Percentiles rank a stretch among this genome's conserved stretches.
These are phyloP conservation scores for Tricharina praecox DNA, from an alignment of 495 filamentous ascomycete genomes.

Conservation along the genomic window DNA sequence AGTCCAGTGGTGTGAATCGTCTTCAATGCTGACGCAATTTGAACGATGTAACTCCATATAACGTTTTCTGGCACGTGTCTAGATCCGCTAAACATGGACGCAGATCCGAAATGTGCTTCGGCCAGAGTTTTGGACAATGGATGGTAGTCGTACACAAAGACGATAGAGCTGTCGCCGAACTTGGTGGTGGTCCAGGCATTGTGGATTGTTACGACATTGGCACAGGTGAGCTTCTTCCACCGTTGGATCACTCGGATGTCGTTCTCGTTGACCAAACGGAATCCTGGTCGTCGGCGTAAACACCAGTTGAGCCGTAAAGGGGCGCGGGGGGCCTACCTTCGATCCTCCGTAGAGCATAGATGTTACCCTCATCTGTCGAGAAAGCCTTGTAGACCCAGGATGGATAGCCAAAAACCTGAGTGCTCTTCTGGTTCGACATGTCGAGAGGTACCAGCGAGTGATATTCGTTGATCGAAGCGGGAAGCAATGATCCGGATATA, in stretches of 20 bases:
- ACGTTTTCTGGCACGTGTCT: slow-evolving; percentile 49
- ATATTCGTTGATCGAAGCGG: slow-evolving; percentile 69
- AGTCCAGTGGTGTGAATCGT: slow-evolving; percentile 65
- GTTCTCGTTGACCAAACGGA: slow-evolving; percentile 70
- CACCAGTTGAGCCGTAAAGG: slow-evolving; percentile 5
- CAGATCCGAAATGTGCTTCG: slow-evolving; percentile 58
- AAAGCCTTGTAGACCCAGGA: slow-evolving; percentile 96
- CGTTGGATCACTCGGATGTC: slow-evolving; percentile 68
- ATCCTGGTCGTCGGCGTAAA: slow-evolving; percentile 33
- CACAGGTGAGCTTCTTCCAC: slow-evolving; percentile 79
- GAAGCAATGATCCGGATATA: slow-evolving; percentile 17
- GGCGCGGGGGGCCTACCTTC: slow-evolving; percentile 39
- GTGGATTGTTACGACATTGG: slow-evolving; percentile 69
- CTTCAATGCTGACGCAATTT: slow-evolving; percentile 78
- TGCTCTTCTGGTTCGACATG: slow-evolving; percentile 56
- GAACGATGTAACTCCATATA: slow-evolving; percentile 82
- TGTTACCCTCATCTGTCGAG: slow-evolving; percentile 66
- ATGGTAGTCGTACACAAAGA: slow-evolving; percentile 87
- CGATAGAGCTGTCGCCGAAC: slow-evolving; percentile 81
- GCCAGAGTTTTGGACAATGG: slow-evolving; percentile 77
- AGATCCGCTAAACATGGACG: slow-evolving; percentile 25
- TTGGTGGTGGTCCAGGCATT: slow-evolving; percentile 84
- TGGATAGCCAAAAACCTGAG: slow-evolving; percentile 59
- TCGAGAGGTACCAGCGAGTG: slow-evolving; percentile 87
- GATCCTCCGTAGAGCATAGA: slow-evolving; percentile 67